Base-by-base conservation (phyloP, 768 basidiomycete genomes). In the Auriculariales sp. region DNA sequence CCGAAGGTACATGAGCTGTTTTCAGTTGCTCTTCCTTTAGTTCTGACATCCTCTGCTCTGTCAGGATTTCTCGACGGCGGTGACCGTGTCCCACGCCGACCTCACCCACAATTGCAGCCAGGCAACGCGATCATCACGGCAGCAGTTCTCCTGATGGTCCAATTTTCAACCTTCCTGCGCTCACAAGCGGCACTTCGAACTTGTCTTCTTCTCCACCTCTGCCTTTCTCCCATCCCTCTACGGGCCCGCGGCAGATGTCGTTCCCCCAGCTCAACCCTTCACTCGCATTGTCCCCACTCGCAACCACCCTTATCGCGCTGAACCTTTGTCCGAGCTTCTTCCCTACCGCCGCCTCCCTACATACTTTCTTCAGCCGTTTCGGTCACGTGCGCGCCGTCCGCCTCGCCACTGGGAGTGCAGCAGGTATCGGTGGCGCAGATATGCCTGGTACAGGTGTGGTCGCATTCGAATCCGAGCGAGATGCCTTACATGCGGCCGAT, bases 261-360 rank as follows among this genome's bases (percentile, higher is more conserved):
- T n/a, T n/a, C n/a, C n/a, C n/a, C n/a, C n/a, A n/a, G n/a, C n/a
- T n/a, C n/a, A 32, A 1, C 31, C 10, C 22, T 17, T 2, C 17
- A 46, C 28, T 3, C 14, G 25, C 39, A 27, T 22, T 29, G 19
- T 25, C 25, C 22, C 24, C 14, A 59, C 59, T 58, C 58, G 56
- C 54, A 55, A 57, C 54, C 51, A 46, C 53, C 60, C 25, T 59
- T 62, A 56, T 51, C 29, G 50, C 45, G 30, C 33, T 45, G 22
- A 51, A 51, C 50, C 42, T 51, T 14, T 51, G 50, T 25, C 50
- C 50, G 7, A 17, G 17, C 27, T 12, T 36, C 3, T 36, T 51
- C 6, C 44, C 42, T 10, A 46, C 25, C 28, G 42, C 42, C 17
- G 33, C 45, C 15, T 39, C 45, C 35, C 29, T 51, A 17, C 50